phyloP scores from a whole-genome alignment of 2,329 filamentous ascomycete species.

The Ceratocystis colombiana region DNA sequence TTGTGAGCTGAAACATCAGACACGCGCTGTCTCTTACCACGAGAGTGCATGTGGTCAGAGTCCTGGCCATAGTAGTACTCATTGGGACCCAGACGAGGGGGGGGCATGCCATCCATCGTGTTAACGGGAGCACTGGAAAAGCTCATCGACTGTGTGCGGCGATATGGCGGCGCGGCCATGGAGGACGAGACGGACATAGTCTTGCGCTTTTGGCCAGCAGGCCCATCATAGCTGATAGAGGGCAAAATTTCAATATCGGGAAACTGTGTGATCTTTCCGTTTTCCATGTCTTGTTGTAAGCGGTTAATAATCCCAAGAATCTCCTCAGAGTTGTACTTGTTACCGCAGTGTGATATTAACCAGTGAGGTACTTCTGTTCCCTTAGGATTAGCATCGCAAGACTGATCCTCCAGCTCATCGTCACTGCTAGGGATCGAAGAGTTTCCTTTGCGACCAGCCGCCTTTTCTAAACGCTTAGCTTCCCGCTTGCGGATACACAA shows the following conservation, averaged over 20 bases:
- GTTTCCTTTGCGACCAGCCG: conserved; percentile 32
- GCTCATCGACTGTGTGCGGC: conserved; percentile 34
- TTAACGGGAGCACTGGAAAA: conserved; percentile 25
- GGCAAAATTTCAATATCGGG: conserved; percentile 52
- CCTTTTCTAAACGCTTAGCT: conserved; percentile 40
- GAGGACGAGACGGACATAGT: conserved; percentile 14
- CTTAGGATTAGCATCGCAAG: conserved; percentile 32
- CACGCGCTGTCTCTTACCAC: conserved; percentile 21
- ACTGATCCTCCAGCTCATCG: conserved; percentile 32
- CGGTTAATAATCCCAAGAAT: conserved; percentile 41
- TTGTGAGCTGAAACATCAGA: conserved; percentile 23
- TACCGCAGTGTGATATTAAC: conserved; percentile 39
- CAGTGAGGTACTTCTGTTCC: conserved; percentile 41
- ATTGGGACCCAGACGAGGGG: conserved; percentile 13
- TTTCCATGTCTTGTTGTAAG: conserved; percentile 39
- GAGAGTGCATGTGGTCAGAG: conserved; percentile 20
- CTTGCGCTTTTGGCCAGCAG: conserved; percentile 25
- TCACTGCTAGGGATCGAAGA: conserved; percentile 26
- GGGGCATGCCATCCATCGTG: conserved; percentile 22
- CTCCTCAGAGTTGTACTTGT: conserved; percentile 40
- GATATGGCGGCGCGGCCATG: conserved; percentile 22
- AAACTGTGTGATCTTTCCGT: conserved; percentile 38
- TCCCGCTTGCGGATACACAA: conserved; percentile 56
- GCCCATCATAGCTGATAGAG: conserved; percentile 34
- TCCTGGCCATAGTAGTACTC: conserved; percentile 22